Evolutionary conservation across 257 asterid genomes (phyloP).

Genomic region (Verbena officinalis): DNA sequence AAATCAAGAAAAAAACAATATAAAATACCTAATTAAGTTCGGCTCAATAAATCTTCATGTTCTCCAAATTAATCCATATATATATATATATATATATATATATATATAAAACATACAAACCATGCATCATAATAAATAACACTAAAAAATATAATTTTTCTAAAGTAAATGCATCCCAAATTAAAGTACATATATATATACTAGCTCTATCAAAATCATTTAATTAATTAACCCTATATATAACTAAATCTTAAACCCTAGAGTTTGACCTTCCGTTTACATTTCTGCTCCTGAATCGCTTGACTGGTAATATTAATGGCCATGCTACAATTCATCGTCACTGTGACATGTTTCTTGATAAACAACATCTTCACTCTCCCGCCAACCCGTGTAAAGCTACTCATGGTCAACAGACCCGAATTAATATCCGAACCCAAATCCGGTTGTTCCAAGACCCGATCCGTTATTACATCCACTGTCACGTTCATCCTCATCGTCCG

Average conservation of each 20-base stretch:
- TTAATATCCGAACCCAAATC: constrained; percentile 46
- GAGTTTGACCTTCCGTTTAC: constrained; percentile 58
- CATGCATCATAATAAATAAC: too few species aligned
- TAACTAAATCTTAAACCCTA: constrained; percentile 20
- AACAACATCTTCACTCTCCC: constrained; percentile 65
- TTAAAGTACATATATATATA: not conserved
- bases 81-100: too few species aligned
- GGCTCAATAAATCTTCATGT: too few species aligned
- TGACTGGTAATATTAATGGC: constrained; percentile 51
- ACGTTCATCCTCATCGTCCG: constrained; percentile 75
- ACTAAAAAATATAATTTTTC: not conserved
- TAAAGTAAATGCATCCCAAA: not conserved
- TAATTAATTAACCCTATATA: not conserved
- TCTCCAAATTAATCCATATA: too few species aligned
- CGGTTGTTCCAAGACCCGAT: constrained; percentile 52
- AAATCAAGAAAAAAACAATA: too few species aligned
- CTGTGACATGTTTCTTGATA: constrained; percentile 53
- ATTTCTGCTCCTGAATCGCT: constrained; percentile 57
- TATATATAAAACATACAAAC: too few species aligned
- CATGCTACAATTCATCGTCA: constrained; percentile 75
- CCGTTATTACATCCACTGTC: constrained; percentile 62
- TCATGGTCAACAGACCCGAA: constrained; percentile 52
- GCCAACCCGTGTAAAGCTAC: constrained; percentile 58
- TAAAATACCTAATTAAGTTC: too few species aligned
- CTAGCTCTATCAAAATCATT: too few species aligned